Conservation (phyloP, 129 eudicot species). For the Rutidosis leptorrhynchoides region DNA sequence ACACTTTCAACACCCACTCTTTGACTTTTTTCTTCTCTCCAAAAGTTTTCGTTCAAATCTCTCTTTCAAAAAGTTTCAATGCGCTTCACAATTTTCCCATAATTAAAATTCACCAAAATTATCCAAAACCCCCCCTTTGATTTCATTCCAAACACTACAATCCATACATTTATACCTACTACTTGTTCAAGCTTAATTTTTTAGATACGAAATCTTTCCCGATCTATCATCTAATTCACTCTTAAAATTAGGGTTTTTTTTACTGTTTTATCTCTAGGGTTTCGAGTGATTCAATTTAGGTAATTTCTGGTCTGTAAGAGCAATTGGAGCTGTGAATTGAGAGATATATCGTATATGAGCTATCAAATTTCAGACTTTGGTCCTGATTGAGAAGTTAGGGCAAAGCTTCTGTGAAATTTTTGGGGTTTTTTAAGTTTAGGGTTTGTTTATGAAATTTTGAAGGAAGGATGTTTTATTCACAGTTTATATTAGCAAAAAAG, state of each 20-base stretch:
- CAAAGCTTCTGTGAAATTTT: slow-evolving; percentile 10
- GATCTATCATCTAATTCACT: neutral
- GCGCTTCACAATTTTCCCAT: neutral
- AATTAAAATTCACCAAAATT: neutral
- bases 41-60: neutral
- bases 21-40: neutral
- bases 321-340: slow-evolving; percentile 2
- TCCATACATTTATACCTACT: neutral
- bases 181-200: neutral
- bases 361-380: slow-evolving; percentile 24
- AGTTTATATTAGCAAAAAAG: slow-evolving; percentile 90
- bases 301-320: neutral
- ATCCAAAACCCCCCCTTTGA: neutral
- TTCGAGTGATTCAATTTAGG: neutral
- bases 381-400: slow-evolving; percentile 42
- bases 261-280: neutral
- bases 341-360: neutral
- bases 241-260: neutral
- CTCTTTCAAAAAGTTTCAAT: neutral
- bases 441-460: slow-evolving; percentile 37
- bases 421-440: slow-evolving; percentile 29
- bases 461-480: slow-evolving; percentile 79
- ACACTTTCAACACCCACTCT: neutral
- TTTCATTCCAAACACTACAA: neutral
- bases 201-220: neutral